Evolutionary conservation across 225 moss, liverwort and hornwort genomes (phyloP).

Genomic region (Pleurozium schreberi): DNA sequence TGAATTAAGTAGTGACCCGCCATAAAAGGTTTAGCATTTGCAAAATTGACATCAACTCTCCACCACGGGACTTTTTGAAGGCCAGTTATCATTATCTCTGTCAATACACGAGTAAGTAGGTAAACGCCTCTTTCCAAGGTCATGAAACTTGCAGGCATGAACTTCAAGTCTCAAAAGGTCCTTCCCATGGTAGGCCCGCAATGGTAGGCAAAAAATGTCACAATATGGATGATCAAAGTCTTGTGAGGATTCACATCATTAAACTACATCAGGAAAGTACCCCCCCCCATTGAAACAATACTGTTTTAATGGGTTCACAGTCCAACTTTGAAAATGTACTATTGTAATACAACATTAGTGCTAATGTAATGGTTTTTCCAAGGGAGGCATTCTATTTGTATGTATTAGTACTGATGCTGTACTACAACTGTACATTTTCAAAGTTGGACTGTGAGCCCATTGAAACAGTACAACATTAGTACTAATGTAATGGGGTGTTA

Average conservation of each 20-base stretch:
- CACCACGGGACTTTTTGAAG: constrained; percentile 42
- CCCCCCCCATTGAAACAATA: no score
- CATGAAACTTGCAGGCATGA: neutral
- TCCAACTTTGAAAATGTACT: no score
- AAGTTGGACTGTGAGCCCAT: no score
- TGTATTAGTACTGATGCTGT: no score
- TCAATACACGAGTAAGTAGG: neutral
- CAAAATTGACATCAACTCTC: constrained; percentile 45
- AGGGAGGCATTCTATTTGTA: no score
- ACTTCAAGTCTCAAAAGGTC: neutral
- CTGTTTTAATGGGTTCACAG: no score
- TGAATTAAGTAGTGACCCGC: constrained; percentile 51
- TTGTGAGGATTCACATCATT: neutral
- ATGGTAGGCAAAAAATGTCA: neutral
- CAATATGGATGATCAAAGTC: neutral
- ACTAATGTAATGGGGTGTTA: no score
- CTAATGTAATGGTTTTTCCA: no score
- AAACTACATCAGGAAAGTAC: no score
- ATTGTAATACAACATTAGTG: no score
- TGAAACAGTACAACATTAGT: no score
- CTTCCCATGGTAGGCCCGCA: neutral
- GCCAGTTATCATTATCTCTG: constrained; percentile 46
- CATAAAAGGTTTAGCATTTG: neutral
- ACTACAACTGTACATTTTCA: no score
- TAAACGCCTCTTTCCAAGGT: neutral